Percentiles rank a stretch among this genome's conserved stretches.
Evolutionary conservation across 192 early-diverging fungal species (phyloP).

Genomic region (Linnemannia zychae): DNA sequence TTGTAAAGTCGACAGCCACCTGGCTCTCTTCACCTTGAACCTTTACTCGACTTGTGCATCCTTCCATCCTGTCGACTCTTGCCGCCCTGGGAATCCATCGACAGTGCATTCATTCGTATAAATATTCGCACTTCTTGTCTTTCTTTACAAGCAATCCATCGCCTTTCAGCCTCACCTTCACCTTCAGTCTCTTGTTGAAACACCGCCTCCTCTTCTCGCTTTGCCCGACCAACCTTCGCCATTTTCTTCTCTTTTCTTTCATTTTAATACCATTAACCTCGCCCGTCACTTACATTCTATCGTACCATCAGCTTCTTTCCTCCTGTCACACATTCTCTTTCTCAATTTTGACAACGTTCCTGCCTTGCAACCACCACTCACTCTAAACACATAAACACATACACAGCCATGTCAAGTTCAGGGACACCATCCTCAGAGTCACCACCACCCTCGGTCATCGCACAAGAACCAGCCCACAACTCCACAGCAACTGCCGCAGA

Average conservation of each 20-base stretch:
- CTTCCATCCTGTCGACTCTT: constrained; percentile 6
- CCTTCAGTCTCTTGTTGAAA: background rate
- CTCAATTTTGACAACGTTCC: background rate
- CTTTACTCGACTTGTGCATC: background rate
- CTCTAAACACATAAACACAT: background rate
- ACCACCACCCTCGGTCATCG: constrained; percentile 23
- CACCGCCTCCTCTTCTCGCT: background rate
- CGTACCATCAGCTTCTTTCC: background rate
- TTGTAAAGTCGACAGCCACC: constrained; percentile 2
- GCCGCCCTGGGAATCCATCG: background rate
- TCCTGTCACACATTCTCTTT: background rate
- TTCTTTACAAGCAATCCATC: background rate
- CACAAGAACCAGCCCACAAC: constrained; percentile 11
- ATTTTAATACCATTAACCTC: background rate
- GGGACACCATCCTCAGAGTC: constrained; percentile 48
- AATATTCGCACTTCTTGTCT: background rate
- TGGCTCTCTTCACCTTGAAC: background rate
- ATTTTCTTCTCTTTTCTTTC: background rate
- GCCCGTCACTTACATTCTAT: background rate
- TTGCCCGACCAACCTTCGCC: background rate
- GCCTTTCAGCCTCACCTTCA: background rate
- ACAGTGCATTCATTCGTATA: background rate
- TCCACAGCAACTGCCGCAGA: constrained; percentile 15
- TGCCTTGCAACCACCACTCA: background rate
- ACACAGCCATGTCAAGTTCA: constrained; percentile 38